These are phyloP conservation scores for Vitis hybrid DNA, from an alignment of 177 flowering plant genomes.

Conservation along the genomic window DNA sequence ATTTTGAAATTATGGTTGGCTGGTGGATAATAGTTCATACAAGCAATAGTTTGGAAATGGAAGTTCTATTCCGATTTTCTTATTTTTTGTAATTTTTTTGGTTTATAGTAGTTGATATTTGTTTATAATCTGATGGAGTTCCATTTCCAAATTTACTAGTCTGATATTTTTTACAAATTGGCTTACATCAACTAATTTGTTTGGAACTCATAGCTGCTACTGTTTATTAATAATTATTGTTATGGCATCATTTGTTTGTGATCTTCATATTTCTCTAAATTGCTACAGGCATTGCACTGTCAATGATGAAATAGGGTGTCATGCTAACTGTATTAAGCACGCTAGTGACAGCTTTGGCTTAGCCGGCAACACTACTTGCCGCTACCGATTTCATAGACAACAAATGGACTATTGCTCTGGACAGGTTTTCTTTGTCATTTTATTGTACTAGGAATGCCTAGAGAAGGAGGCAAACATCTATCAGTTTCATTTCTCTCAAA, in stretches of 20 bases:
- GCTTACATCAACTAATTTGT: slow-evolving; percentile 83
- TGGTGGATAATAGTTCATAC: too few species aligned
- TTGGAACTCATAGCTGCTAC: slow-evolving; percentile 3
- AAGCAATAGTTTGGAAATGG: too few species aligned
- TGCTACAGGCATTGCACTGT: slow-evolving; percentile 68
- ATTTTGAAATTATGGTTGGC: too few species aligned
- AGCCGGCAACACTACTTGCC: slow-evolving; percentile 86
- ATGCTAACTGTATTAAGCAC: slow-evolving; percentile 90
- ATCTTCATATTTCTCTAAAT: slow-evolving; percentile 11
- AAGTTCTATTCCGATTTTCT: too few species aligned
- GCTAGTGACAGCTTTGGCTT: slow-evolving; percentile 69
- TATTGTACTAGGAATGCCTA: neutral
- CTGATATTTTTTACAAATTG: slow-evolving; percentile 43
- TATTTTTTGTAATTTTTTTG: too few species aligned
- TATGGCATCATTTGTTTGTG: neutral
- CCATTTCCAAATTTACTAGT: too few species aligned
- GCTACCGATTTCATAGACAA: slow-evolving; percentile 90
- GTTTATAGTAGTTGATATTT: too few species aligned
- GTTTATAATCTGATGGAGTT: too few species aligned
- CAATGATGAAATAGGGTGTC: slow-evolving; percentile 93
- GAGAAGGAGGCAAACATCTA: neutral
- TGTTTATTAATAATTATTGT: neutral
- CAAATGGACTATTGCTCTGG: slow-evolving; percentile 88
- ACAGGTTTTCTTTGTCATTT: slow-evolving; percentile 55
- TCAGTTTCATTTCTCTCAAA: neutral